These are phyloP conservation scores for Metarhizium humberi DNA, from an alignment of 2,329 filamentous ascomycete species.

Conservation along the genomic window DNA sequence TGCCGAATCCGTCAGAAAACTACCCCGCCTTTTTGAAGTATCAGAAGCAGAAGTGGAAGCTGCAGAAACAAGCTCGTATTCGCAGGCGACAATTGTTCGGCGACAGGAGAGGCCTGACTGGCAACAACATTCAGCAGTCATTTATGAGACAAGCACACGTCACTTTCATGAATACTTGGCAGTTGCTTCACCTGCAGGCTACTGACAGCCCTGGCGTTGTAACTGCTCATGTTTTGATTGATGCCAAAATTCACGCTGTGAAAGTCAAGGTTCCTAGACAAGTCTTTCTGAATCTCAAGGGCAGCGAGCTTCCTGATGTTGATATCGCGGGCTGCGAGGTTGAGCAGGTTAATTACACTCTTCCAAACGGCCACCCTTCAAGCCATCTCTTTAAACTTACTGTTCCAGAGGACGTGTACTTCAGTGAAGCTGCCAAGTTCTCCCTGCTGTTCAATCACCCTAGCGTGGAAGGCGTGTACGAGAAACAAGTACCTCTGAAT, in stretches of 20 bases:
- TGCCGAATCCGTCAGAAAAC: slow-evolving; percentile 78
- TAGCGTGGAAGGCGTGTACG: slow-evolving; percentile 95
- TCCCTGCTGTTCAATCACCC: slow-evolving; percentile 79
- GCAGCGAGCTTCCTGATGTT: slow-evolving; percentile 78
- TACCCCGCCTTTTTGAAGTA: slow-evolving; percentile 85
- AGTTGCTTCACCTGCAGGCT: slow-evolving; percentile 76
- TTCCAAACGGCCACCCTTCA: slow-evolving; percentile 92
- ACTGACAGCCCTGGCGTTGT: slow-evolving; percentile 83
- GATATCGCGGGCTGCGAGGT: slow-evolving; percentile 78
- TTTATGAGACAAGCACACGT: slow-evolving; percentile 90
- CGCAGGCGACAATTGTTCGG: slow-evolving; percentile 88
- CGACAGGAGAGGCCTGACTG: slow-evolving; percentile 52
- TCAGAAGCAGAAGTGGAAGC: slow-evolving; percentile 98
- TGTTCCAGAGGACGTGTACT: slow-evolving; percentile 79
- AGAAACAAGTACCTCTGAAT: slow-evolving; percentile 81
- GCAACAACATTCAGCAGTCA: slow-evolving; percentile 51
- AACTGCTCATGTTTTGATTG: slow-evolving; percentile 82
- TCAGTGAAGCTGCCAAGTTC: slow-evolving; percentile 76
- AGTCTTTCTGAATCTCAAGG: slow-evolving; percentile 86
- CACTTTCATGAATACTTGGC: slow-evolving; percentile 89
- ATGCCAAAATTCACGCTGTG: slow-evolving; percentile 79
- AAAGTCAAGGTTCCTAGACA: slow-evolving; percentile 85
- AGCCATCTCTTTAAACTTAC: slow-evolving; percentile 91
- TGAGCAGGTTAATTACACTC: slow-evolving; percentile 84
- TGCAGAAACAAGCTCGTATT: slow-evolving; percentile 82